phyloP scores from a whole-genome alignment of 2,329 filamentous ascomycete genomes.

The Aspergillus glaucus region DNA sequence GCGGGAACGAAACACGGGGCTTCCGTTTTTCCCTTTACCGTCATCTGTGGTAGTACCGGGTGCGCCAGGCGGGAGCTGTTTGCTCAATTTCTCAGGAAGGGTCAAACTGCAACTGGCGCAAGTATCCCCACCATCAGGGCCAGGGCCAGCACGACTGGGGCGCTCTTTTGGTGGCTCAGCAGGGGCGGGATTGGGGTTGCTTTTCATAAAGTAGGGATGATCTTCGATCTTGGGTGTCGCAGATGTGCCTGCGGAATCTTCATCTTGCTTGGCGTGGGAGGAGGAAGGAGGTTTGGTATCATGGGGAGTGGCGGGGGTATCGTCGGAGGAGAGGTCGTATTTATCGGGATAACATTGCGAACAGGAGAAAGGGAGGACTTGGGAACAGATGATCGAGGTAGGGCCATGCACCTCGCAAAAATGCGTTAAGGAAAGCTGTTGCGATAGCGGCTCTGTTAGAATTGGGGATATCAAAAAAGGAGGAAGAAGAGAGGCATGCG shows the following conservation, averaged over 20 bases:
- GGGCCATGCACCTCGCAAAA: slow-evolving; percentile 59
- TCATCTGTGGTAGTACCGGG: slow-evolving; percentile 46
- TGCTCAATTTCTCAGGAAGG: slow-evolving; percentile 49
- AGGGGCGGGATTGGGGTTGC: slow-evolving; percentile 34
- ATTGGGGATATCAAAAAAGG: not conserved
- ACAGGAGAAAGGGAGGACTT: slow-evolving; percentile 51
- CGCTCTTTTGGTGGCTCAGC: slow-evolving; percentile 28
- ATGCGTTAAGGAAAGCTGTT: slow-evolving; percentile 55
- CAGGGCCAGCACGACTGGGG: slow-evolving; percentile 32
- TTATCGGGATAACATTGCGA: slow-evolving; percentile 44
- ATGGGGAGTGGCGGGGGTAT: slow-evolving; percentile 32
- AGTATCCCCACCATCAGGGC: slow-evolving; percentile 44
- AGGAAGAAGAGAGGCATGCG: slow-evolving; percentile 1
- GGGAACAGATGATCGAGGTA: slow-evolving; percentile 56
- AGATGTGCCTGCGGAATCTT: slow-evolving; percentile 5
- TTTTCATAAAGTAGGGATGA: slow-evolving; percentile 47
- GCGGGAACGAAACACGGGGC: slow-evolving; percentile 50
- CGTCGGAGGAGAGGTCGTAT: slow-evolving; percentile 34
- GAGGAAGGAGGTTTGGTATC: slow-evolving; percentile 16
- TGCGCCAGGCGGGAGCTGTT: slow-evolving; percentile 47
- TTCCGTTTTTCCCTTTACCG: slow-evolving; percentile 45
- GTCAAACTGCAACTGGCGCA: slow-evolving; percentile 55
- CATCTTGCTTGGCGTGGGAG: slow-evolving; percentile 13
- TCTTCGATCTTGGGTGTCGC: slow-evolving; percentile 37
- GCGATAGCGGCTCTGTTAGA: slow-evolving; percentile 4